Evolutionary conservation across 2,329 filamentous ascomycete genomes (phyloP).

Genomic region (Pseudopithomyces maydicus): DNA sequence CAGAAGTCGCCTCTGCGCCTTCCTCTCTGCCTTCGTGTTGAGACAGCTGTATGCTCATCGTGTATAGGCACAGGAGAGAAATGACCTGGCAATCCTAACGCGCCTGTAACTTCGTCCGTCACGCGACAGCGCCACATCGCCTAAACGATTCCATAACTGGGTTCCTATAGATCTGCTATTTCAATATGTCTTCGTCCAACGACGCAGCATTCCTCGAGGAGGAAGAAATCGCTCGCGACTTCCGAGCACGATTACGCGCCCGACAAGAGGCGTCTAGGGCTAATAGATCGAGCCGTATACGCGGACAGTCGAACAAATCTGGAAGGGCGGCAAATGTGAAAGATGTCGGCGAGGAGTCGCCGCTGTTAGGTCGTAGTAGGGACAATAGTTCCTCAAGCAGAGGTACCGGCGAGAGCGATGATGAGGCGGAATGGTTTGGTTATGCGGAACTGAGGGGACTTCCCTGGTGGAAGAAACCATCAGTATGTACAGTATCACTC

Average conservation of each 20-base stretch:
- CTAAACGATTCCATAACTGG: background rate
- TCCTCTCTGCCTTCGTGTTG: background rate
- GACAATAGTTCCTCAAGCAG: constrained; percentile 11
- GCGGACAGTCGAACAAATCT: constrained; percentile 17
- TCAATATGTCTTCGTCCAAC: constrained; percentile 27
- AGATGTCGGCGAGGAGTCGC: constrained; percentile 32
- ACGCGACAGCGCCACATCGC: background rate
- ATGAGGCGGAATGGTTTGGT: constrained; percentile 37
- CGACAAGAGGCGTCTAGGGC: constrained; percentile 18
- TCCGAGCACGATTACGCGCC: constrained; percentile 12
- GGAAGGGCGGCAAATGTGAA: constrained; percentile 16
- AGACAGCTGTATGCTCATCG: background rate
- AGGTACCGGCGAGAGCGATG: constrained; percentile 12
- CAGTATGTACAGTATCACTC: constrained; percentile 43
- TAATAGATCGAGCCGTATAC: constrained; percentile 8
- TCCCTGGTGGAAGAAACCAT: constrained; percentile 57
- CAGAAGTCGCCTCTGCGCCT: too few species aligned
- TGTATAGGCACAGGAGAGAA: background rate
- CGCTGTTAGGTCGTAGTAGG: constrained; percentile 28
- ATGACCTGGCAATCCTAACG: constrained; percentile 5
- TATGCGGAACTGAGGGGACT: constrained; percentile 47
- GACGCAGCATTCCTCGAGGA: constrained; percentile 38
- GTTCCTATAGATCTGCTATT: background rate
- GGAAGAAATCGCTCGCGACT: constrained; percentile 32
- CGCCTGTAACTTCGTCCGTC: background rate